Evolutionary conservation across 306 rosid species (phyloP).

Genomic region (Sphenostylis stenocarpa): DNA sequence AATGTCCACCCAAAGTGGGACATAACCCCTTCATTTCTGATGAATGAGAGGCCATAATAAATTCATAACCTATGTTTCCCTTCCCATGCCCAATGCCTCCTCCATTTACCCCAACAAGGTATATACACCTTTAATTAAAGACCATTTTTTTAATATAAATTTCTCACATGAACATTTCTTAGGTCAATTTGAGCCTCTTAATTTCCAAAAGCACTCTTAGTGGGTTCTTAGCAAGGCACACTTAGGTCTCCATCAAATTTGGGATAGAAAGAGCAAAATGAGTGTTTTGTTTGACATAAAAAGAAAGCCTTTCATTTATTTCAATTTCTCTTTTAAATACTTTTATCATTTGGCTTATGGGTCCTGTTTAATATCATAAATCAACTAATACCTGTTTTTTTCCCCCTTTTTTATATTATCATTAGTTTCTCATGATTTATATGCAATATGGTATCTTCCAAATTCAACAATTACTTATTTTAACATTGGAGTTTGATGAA

Average conservation of each 20-base stretch:
- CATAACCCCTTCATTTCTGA: constrained; percentile 55
- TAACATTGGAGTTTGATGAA: too few relatives aligned
- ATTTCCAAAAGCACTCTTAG: constrained; percentile 33
- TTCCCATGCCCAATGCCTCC: constrained; percentile 23
- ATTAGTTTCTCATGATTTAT: too few relatives aligned
- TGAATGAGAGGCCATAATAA: constrained; percentile 41
- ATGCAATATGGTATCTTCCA: too few relatives aligned
- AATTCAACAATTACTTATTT: too few relatives aligned
- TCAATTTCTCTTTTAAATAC: constrained; percentile 28
- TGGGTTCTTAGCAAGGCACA: constrained; percentile 63
- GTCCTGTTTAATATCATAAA: too few relatives aligned
- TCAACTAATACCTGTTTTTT: too few relatives aligned
- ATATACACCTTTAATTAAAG: constrained; percentile 11
- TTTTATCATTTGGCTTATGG: too few relatives aligned
- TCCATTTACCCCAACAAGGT: neutral
- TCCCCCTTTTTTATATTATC: too few relatives aligned
- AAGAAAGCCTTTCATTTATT: constrained; percentile 43
- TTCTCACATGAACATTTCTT: constrained; percentile 15
- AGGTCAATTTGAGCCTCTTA: constrained; percentile 28
- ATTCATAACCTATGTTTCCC: constrained; percentile 22
- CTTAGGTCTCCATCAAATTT: constrained; percentile 52
- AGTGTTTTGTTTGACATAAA: constrained; percentile 47
- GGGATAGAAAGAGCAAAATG: constrained; percentile 40
- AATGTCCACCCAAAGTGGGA: constrained; percentile 67
- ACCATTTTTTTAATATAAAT: neutral